Base-by-base conservation (phyloP, 768 basidiomycete species). In the Leucocoprinus birnbaumii region DNA sequence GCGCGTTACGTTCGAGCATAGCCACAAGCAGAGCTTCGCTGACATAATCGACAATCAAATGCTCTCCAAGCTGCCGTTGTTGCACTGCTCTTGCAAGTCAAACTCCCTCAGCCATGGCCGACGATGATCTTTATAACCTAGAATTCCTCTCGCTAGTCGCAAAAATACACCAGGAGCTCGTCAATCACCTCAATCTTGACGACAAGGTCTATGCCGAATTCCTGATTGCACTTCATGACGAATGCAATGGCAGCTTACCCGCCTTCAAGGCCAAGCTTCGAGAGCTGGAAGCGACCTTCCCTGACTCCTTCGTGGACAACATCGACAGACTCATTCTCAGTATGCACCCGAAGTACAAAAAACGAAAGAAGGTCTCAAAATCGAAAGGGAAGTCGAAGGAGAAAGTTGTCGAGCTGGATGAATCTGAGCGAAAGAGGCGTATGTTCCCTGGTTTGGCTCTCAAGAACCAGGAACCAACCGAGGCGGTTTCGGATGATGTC, bases 171-270 rank as follows among this genome's bases (percentile, higher is more conserved):
- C 92, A 95, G 69, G 95, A 98, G 67, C 84, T 98, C 44, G 84
- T 88, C 70, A 98, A 97, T 63, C 85, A 98, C 67, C 79, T 82
- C 49, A 87, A 84, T 14, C 70, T 91, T 35, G 89, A 86, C 66
- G 95, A 99, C 79, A 96, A 95, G 67, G 88, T 89, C 2, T 79
- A 96, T 45, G 94, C 97, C 11, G 96, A 98, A 73, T 99, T 95
- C 69, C 84, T 98, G 59, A 94, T 99, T 60, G 74, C 82, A 59
- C 82, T 98, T 55, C 96, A 98, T 71, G 88, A 89, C 60, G 71
- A 89, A 62, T 87, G 88, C 66, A 88, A 87, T 65, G 73, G 72
- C 61, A 86, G 83, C 59, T 77, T 94, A 48, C 73, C 77, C 6
- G 83, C 84, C 45, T 99, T 98, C 82, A 91, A 93, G 73, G 66